Base-by-base conservation (phyloP, 495 filamentous ascomycete species). In the Penicillium ucsense region DNA sequence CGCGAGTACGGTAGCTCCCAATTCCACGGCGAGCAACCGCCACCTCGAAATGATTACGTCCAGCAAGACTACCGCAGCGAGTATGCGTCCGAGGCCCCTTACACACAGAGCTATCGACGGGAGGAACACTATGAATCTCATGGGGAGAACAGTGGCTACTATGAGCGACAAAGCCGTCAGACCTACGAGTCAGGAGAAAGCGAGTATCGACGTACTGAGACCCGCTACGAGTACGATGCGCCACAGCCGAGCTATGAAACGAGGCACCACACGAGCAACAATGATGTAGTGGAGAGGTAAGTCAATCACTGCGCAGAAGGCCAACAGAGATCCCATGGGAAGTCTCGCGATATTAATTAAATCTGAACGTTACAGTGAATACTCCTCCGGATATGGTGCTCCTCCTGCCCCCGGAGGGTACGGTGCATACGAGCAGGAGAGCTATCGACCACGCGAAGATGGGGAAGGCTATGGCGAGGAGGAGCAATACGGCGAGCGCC, bases 51-150 rank as follows among this genome's bases (percentile, higher is more conserved):
- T 27, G 52, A 48, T 0, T 55, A 51, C 29, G 42, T 43, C 29
- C 43, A 41, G 8, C 32, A 41, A 9, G 45, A 45, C 5, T 52
- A 40, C 31, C 41, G 33, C 43, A 45, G 7, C 8, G 39, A 41
- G 6, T 41, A 30, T 12, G 10, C 38, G 34, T 44, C 43, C 8
- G 30, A 42, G 28, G 50, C 50, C 20, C 41, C 56, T 31, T 49
- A 47, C 3, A 12, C 36, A 12, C 46, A 53, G 38, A 41, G 35
- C 28, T 62, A 51, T 41, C 42, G 35, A 10, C 53, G 56, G 12
- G 48, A 56, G n/a, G 57, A 66, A 43, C 50, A 61, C 32, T 46
- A 50, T 6, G 55, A 62, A 35, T 66, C 64, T 51, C 57, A 59
- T 37, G 65, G 67, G 46, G 50, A 62, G 4, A 53, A 50, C 5